A percentile compares a stretch with the other conserved stretches of the same genome.
Evolutionary conservation across 202 grass and related monocot species (phyloP).

Genomic region (Schoenoplectus triqueter): DNA sequence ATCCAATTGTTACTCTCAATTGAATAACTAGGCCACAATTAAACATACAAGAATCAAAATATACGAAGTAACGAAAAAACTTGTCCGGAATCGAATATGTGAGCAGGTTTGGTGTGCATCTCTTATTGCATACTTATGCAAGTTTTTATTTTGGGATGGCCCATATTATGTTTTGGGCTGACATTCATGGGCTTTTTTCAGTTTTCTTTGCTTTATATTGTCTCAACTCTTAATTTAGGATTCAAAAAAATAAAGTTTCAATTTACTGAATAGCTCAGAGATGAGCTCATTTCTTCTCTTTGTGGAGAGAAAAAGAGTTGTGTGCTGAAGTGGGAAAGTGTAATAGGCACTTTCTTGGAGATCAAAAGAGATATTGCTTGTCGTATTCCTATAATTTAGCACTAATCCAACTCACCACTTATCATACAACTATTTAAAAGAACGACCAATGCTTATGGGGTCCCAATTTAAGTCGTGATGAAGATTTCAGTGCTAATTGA

Average conservation of each 20-base stretch:
- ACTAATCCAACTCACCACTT: constrained; percentile 38
- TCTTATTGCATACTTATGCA: no score
- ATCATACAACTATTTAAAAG: constrained; percentile 33
- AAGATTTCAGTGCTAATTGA: constrained; percentile 29
- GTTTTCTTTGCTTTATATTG: background rate
- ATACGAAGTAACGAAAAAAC: no score
- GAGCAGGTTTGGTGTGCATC: no score
- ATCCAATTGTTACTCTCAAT: no score
- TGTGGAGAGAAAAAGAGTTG: background rate
- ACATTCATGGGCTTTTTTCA: background rate
- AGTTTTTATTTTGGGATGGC: background rate
- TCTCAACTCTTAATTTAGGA: background rate
- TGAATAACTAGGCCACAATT: no score
- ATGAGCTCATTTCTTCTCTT: background rate
- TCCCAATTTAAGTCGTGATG: constrained; percentile 22
- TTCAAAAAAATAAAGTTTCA: background rate
- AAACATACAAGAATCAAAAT: no score
- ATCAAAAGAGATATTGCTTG: constrained; percentile 25
- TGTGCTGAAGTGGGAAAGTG: no score
- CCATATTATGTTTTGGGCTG: background rate
- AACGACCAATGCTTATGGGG: background rate
- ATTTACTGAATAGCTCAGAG: background rate
- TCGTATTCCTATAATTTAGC: constrained; percentile 42
- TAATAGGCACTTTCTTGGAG: background rate
- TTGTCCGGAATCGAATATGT: no score